Base-by-base conservation (phyloP, 108 stramenopile genomes). In the Aurantiochytrium sp. region DNA sequence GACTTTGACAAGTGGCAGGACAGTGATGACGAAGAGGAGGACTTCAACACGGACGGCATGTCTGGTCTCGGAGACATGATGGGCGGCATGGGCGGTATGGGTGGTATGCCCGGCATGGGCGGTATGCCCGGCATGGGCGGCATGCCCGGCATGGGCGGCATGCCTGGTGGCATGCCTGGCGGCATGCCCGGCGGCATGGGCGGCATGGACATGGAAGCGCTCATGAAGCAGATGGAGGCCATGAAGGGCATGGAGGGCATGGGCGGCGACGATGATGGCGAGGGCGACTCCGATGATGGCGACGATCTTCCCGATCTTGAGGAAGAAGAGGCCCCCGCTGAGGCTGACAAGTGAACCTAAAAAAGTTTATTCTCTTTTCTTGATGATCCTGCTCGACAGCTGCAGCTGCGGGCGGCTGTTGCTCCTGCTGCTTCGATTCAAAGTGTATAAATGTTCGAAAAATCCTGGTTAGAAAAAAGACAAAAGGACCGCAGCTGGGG, bases 21-120 rank as follows among this genome's bases (percentile, higher is more conserved):
- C 87, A 43, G 44, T 69, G 92, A 93, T 44, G 92, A 93, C 60
- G 92, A 92, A 47, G 92, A 93, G 16, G 92, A 91, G 58, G 91
- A 44, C 43, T 83, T 83, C 23, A 83, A 83, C 5, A 35, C 76
- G 43, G 76, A 47, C 51, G 76, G 76, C 47, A 57, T 51, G 88
- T 87, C 49, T 44, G 87, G 42, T 5, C 91, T 93, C 59, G 92
- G 64, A 8, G 64, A 69, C 25, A 69, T 69, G 64, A 90, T 91
- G 49, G 92, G 92, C 59, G 92, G 92, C 58, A 93, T 92, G 88
- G 91, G 88, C 42, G 87, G 88, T 44, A 90, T 91, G 49, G 92
- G 92, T 55, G 92, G 92, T 44, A 93, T 92, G 88, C 89, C 60
- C 42, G 87, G 72, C 29, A 89, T 89, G 89, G 44, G 44, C 14